Evolutionary conservation across 352 stramenopile species (phyloP).

Genomic region (Globisporangium mamillatum): DNA sequence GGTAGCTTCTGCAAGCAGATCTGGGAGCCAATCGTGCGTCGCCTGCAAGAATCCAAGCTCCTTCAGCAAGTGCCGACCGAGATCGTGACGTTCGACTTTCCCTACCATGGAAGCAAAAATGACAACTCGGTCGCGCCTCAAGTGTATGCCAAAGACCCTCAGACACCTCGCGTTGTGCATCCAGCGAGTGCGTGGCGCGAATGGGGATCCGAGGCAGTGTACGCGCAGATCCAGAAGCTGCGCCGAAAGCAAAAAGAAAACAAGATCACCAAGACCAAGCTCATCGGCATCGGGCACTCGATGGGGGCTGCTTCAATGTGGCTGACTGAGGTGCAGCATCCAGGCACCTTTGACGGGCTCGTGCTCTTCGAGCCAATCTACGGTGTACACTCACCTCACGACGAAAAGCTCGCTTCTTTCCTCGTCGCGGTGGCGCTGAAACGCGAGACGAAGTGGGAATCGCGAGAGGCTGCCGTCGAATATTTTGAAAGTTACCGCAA

Average conservation of each 20-base stretch:
- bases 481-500: conserved; percentile 27
- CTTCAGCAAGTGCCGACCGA: conserved; percentile 19
- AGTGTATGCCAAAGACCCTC: conserved; percentile 6
- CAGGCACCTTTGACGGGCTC: conserved; percentile 43
- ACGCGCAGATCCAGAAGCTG: conserved; percentile 23
- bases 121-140: conserved; percentile 29
- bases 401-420: conserved; percentile 25
- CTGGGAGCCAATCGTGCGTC: conserved; percentile 47
- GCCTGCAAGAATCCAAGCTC: conserved; percentile 27
- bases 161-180: conserved; percentile 33
- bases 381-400: conserved; percentile 4
- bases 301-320: conserved; percentile 44
- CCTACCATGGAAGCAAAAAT: conserved; percentile 40
- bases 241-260: not conserved
- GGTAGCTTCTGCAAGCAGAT: conserved; percentile 42
- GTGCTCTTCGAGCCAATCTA: conserved; percentile 47
- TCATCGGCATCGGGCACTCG: conserved; percentile 53
- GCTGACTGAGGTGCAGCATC: conserved; percentile 31
- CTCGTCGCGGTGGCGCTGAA: conserved; percentile 33
- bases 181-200: conserved; percentile 15
- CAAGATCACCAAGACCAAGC: conserved; percentile 10
- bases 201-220: conserved; percentile 17
- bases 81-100: conserved; percentile 44
- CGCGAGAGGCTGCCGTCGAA: conserved; percentile 17
- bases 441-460: conserved; percentile 26